These are phyloP conservation scores for Saturnispora hagleri DNA, from an alignment of 805 yeast species.

Conservation along the genomic window DNA sequence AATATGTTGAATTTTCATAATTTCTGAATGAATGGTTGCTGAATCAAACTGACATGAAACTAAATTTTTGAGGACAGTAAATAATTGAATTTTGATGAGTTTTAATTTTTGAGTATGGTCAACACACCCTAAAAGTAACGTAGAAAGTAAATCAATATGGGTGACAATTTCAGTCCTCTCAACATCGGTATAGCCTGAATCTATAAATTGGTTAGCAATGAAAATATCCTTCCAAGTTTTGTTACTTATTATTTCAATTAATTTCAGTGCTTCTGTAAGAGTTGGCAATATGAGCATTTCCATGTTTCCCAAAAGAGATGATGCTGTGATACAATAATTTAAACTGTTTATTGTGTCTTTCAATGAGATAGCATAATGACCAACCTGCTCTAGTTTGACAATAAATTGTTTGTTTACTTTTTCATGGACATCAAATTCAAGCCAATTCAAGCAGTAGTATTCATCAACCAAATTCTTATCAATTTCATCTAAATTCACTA, in stretches of 20 bases:
- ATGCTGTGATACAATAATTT: background rate
- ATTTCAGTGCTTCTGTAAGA: background rate
- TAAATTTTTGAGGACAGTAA: background rate
- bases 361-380: background rate
- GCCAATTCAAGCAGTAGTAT: slow-evolving; percentile 11
- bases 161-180: background rate
- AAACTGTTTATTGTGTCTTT: slow-evolving; percentile 1
- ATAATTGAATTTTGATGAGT: slow-evolving; percentile 2
- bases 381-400: background rate
- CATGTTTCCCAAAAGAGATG: slow-evolving; percentile 3
- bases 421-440: slow-evolving; percentile 1
- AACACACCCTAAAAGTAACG: background rate
- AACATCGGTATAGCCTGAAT: background rate
- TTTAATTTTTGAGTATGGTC: slow-evolving; percentile 1
- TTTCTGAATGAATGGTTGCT: background rate
- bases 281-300: slow-evolving; percentile 3
- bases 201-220: background rate
- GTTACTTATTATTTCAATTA: background rate
- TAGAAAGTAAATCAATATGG: background rate
- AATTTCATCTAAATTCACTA: slow-evolving; percentile 23
- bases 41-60: background rate
- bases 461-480: slow-evolving; percentile 26
- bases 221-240: slow-evolving; percentile 2
- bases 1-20: background rate
- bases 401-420: slow-evolving; percentile 1